phyloP scores from a whole-genome alignment of 768 basidiomycete genomes.

The Panaeolus cyanescens region DNA sequence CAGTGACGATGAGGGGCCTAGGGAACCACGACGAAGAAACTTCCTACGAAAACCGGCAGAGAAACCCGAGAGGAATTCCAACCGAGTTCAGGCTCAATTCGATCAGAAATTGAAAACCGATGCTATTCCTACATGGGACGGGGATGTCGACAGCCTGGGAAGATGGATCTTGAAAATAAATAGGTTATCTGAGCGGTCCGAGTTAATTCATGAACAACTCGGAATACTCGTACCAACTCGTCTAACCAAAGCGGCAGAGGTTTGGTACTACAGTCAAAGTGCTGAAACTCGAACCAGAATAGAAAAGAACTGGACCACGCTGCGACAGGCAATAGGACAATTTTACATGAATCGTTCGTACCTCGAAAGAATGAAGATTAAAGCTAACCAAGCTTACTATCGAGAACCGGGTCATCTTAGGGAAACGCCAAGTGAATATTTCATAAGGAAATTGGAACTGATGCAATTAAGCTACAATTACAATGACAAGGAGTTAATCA shows the following conservation, averaged over 20 bases:
- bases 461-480: constrained; percentile 8
- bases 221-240: constrained; percentile 30
- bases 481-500: constrained; percentile 30
- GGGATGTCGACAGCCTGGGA: constrained; percentile 22
- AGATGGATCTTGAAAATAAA: constrained; percentile 31
- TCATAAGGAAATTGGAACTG: constrained; percentile 30
- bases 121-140: constrained; percentile 33
- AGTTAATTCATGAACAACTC: constrained; percentile 22
- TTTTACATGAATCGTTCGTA: constrained; percentile 35
- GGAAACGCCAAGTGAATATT: constrained; percentile 36
- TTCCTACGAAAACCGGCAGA: no score
- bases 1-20: no score
- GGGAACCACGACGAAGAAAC: no score
- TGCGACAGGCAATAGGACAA: constrained; percentile 21
- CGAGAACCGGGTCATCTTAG: constrained; percentile 21
- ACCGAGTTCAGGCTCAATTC: constrained; percentile 19
- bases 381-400: constrained; percentile 28
- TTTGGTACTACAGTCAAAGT: constrained; percentile 30
- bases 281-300: constrained; percentile 8
- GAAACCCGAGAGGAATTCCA: no score
- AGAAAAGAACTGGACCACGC: constrained; percentile 29
- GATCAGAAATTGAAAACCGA: constrained; percentile 32
- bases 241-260: constrained; percentile 23
- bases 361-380: constrained; percentile 26
- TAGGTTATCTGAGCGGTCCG: constrained; percentile 18